Base-by-base conservation (phyloP, 2,329 filamentous ascomycete genomes). In the Aspergillus calidoustus region DNA sequence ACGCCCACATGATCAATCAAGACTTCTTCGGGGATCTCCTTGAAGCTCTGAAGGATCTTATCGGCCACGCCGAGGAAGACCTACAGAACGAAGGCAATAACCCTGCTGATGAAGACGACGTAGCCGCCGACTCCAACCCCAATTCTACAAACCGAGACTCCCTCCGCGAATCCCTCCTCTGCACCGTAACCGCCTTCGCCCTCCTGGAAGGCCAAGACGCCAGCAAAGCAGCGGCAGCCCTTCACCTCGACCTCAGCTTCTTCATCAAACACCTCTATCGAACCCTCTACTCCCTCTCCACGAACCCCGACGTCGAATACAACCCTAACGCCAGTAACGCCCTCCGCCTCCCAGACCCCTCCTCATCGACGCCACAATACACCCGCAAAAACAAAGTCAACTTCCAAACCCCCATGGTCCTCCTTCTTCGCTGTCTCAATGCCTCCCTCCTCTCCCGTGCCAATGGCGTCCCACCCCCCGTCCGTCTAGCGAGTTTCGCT, bases 21-120 rank as follows among this genome's bases (percentile, higher is more conserved):
- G 92, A 99, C 74, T 98, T 99, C 82, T 99, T 99, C 71, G 95
- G 94, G 30, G 95, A 99, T 74, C 84, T 99, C 31, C 86, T 99
- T 11, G 95, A 98, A 78, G 94, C 93, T 0, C 83, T 99, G 44
- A 96, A 96, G 76, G 95, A 99, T 66, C 86, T 99, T 49, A 94
- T 98, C 70, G 86, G 87, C 4, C 87, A 93, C 68, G 90, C 91
- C 56, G 86, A 90, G 49, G 69, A 72, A 22, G 69, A 74, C 15
- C 72, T 78, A 19, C 77, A 82, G 60, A 72, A 79, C n/a, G 74
- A 71, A 17, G 82, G 84, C 0, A 81, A 84, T 17, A 82, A 82
- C 3, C 76, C 79, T 44, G 74, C 76, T n/a, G 76, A 76, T 2
- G 63, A 68, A 9, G 67, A 67, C 2, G 65, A 69, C 17, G 60